Conservation (phyloP, 2,329 filamentous ascomycete genomes). For the Magnaporthales sp. region DNA sequence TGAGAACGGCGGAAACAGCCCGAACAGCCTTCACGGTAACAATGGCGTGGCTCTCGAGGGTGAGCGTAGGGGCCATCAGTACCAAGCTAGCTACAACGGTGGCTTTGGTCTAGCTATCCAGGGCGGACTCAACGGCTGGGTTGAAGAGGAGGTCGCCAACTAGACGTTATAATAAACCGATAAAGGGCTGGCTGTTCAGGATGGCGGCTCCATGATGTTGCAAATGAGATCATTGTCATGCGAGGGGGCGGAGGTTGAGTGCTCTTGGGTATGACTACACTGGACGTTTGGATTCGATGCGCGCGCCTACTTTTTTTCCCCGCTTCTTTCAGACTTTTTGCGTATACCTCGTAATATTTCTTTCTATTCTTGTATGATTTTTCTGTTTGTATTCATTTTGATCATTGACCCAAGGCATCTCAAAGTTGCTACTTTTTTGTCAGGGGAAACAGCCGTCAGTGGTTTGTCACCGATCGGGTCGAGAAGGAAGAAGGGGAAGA, state of each 20-base stretch:
- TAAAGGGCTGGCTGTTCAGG: background rate
- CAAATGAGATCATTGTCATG: background rate
- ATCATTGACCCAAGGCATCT: background rate
- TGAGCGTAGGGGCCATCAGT: constrained; percentile 56
- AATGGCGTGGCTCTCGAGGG: constrained; percentile 24
- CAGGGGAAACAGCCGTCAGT: background rate
- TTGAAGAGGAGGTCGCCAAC: constrained; percentile 57
- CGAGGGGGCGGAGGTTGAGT: background rate
- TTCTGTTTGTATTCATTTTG: background rate
- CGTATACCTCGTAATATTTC: constrained; percentile 1
- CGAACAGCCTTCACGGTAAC: constrained; percentile 32
- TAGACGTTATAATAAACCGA: constrained; percentile 18
- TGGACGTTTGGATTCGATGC: background rate
- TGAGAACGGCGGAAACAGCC: constrained; percentile 48
- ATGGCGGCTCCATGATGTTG: background rate
- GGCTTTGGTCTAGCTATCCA: constrained; percentile 54
- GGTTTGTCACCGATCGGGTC: background rate
- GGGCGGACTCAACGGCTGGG: constrained; percentile 57
- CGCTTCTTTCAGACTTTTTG: background rate
- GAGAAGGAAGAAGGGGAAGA: background rate
- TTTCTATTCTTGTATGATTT: constrained; percentile 3
- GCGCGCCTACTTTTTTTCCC: background rate
- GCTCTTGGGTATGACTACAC: background rate
- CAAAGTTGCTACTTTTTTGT: background rate
- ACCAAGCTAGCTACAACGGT: constrained; percentile 52